These are phyloP conservation scores for Parachaetomium inaequale DNA, from an alignment of 495 filamentous ascomycete species.

Conservation along the genomic window DNA sequence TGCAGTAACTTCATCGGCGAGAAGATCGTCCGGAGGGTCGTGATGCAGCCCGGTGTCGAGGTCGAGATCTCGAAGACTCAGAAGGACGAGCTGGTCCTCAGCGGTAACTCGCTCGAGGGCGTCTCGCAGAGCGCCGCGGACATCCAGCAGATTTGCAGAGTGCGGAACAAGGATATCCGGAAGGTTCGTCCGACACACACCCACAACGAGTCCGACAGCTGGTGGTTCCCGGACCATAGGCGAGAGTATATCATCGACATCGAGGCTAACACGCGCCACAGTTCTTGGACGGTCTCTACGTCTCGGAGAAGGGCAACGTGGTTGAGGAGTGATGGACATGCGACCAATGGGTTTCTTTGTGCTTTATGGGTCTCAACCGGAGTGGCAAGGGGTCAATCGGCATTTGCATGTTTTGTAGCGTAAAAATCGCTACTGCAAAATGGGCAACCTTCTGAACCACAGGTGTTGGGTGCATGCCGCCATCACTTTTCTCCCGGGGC, in stretches of 20 bases:
- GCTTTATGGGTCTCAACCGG: conserved; percentile 42
- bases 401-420: conserved; percentile 60
- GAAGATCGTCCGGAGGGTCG: conserved; percentile 94
- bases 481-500: conserved; percentile 8
- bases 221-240: background rate
- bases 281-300: conserved; percentile 99
- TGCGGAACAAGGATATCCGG: conserved; percentile 99
- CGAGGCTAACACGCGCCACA: conserved; percentile 43
- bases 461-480: conserved; percentile 26
- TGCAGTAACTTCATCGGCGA: conserved; percentile 96
- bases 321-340: conserved; percentile 56
- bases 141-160: conserved; percentile 98
- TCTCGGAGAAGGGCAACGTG: conserved; percentile 95
- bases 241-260: no score
- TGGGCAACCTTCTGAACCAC: conserved; percentile 41
- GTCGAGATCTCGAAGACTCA: conserved; percentile 82
- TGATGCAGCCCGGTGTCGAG: conserved; percentile 84
- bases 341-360: conserved; percentile 49
- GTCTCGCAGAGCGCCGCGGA: conserved; percentile 97
- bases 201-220: background rate
- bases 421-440: conserved; percentile 46
- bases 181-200: conserved; percentile 57
- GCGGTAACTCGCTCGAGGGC: conserved; percentile 90
- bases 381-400: conserved; percentile 40
- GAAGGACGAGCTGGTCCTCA: conserved; percentile 94